phyloP scores from a whole-genome alignment of 2,329 filamentous ascomycete species.

The Penicillium sp. region DNA sequence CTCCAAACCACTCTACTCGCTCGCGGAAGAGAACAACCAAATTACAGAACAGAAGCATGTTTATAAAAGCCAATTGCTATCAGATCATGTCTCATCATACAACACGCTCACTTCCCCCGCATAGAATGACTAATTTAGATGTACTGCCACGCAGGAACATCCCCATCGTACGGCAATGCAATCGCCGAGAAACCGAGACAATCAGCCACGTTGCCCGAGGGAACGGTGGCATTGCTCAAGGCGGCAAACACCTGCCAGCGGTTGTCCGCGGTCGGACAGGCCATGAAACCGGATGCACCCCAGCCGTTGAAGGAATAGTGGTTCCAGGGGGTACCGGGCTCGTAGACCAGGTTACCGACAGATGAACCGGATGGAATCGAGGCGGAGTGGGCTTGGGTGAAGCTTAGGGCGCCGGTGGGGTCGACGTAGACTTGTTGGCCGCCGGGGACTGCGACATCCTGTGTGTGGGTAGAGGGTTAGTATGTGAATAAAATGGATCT shows the following conservation, averaged over 20 bases:
- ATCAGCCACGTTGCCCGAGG: slow-evolving; percentile 41
- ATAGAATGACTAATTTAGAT: slow-evolving; percentile 27
- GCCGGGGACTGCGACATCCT: slow-evolving; percentile 62
- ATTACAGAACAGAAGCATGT: too few relatives aligned
- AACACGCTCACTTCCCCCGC: not conserved
- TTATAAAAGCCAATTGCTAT: not conserved
- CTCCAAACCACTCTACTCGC: not conserved
- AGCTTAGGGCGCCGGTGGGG: slow-evolving; percentile 59
- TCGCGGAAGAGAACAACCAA: not conserved
- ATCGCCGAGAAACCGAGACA: slow-evolving; percentile 48
- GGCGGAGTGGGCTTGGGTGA: slow-evolving; percentile 61
- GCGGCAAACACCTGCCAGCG: slow-evolving; percentile 50
- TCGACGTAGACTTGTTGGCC: slow-evolving; percentile 65
- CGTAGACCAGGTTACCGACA: slow-evolving; percentile 54
- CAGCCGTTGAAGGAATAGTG: slow-evolving; percentile 41
- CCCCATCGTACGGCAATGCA: slow-evolving; percentile 34
- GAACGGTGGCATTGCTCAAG: slow-evolving; percentile 46
- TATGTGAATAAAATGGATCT: slow-evolving; percentile 8
- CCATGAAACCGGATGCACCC: slow-evolving; percentile 49
- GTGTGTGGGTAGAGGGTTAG: slow-evolving; percentile 5
- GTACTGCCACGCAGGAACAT: slow-evolving; percentile 48
- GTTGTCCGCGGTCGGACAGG: slow-evolving; percentile 42
- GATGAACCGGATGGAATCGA: slow-evolving; percentile 57
- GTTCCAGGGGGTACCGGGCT: slow-evolving; percentile 31
- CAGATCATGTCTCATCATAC: not conserved